Conservation (phyloP, 371 early-diverging fungal species). For the Syncephalastrum sp. region DNA sequence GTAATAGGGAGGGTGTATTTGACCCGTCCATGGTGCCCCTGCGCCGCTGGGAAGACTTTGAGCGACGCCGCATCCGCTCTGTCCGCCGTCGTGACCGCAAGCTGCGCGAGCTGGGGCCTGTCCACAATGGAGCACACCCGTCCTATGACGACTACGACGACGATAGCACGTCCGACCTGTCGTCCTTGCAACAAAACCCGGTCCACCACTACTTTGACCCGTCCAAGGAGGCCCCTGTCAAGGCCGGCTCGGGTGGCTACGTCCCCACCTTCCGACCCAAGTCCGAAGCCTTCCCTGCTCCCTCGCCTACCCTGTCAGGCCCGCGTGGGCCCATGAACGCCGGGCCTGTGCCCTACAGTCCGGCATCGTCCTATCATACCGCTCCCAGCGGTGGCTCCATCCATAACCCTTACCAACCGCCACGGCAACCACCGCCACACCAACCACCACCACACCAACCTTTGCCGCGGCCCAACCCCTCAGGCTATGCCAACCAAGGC, state of each 20-base stretch:
- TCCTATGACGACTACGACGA: constrained; percentile 11
- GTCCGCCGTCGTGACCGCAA: constrained; percentile 52
- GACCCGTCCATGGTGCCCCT: constrained; percentile 54
- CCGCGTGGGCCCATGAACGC: no score
- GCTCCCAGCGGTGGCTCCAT: no score
- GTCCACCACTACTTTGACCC: constrained; percentile 31
- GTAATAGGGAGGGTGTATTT: constrained; percentile 49
- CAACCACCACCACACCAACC: no score
- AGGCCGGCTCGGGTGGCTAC: constrained; percentile 24
- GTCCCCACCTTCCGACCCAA: constrained; percentile 25
- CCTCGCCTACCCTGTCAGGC: constrained; percentile 2
- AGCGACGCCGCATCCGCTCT: constrained; percentile 23
- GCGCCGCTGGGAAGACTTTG: constrained; percentile 58
- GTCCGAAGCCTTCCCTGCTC: constrained; percentile 8
- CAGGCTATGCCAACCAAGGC: no score
- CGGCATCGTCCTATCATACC: no score
- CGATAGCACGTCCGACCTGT: constrained; percentile 15
- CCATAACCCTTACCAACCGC: no score
- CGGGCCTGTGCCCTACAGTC: no score
- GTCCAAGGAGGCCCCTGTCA: constrained; percentile 31
- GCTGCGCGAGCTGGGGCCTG: constrained; percentile 27
- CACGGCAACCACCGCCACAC: no score
- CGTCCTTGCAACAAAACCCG: constrained; percentile 13
- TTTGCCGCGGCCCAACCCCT: no score
- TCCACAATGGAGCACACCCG: constrained; percentile 10